A percentile compares a stretch with the other conserved stretches of the same genome.
These are phyloP conservation scores for Ascosphaera acerosa DNA, from an alignment of 2,329 filamentous ascomycete genomes.

Conservation along the genomic window DNA sequence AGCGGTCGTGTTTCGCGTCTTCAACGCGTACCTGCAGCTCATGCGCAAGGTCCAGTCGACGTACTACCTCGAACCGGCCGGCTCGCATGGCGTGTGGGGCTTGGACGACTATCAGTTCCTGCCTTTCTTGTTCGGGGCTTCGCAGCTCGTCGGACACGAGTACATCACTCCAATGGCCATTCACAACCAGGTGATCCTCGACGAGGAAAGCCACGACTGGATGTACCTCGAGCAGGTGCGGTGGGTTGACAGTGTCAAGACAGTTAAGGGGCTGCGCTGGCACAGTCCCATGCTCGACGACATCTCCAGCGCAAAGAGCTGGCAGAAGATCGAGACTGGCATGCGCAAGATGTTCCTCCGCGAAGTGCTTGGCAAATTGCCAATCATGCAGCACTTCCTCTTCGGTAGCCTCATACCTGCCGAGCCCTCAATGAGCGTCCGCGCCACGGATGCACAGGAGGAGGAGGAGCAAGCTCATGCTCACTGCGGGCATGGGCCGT, in stretches of 20 bases:
- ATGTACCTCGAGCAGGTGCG: conserved; percentile 79
- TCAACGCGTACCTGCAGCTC: conserved; percentile 54
- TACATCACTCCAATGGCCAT: conserved; percentile 59
- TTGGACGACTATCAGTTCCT: conserved; percentile 94
- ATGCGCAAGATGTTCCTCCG: conserved; percentile 95
- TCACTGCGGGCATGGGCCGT: conserved; percentile 17
- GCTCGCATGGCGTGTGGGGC: conserved; percentile 94
- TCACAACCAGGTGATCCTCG: conserved; percentile 66
- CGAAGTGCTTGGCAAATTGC: conserved; percentile 77
- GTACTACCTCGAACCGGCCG: conserved; percentile 91
- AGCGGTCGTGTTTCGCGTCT: conserved; percentile 49
- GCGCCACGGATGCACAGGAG: conserved; percentile 21
- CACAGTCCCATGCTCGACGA: conserved; percentile 97
- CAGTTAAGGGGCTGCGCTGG: conserved; percentile 81
- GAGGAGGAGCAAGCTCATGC: conserved; percentile 42
- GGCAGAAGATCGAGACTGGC: conserved; percentile 77
- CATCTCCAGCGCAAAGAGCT: conserved; percentile 70
- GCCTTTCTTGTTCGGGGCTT: conserved; percentile 82
- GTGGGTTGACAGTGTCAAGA: conserved; percentile 93
- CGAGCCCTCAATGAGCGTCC: conserved; percentile 44
- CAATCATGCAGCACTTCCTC: conserved; percentile 96
- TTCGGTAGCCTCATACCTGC: conserved; percentile 73
- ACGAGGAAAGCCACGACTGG: conserved; percentile 63
- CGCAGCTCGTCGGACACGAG: conserved; percentile 63
- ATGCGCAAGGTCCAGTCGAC: conserved; percentile 76